These are phyloP conservation scores for Xylogone sp. DNA, from an alignment of 2,329 filamentous ascomycete species.

Conservation along the genomic window DNA sequence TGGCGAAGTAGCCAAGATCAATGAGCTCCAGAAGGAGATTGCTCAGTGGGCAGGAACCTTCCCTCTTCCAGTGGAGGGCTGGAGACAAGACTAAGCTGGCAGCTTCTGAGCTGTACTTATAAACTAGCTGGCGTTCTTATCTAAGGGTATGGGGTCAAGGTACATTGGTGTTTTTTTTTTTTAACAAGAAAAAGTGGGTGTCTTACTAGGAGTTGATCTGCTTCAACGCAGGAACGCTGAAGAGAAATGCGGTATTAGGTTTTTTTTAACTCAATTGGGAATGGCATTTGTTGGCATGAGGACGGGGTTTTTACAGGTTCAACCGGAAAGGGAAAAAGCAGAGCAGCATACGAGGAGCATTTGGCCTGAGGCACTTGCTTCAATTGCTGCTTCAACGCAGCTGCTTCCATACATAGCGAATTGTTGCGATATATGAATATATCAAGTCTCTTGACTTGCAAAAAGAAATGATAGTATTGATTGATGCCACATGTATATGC, in stretches of 20 bases:
- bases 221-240: neutral
- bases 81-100: conserved; percentile 37
- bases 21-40: conserved; percentile 84
- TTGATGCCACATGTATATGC: no score
- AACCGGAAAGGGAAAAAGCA: neutral
- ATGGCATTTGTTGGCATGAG: neutral
- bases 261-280: neutral
- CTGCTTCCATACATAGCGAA: neutral
- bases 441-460: no score
- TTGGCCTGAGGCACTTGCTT: neutral
- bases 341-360: neutral
- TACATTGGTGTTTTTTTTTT: no score
- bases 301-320: neutral
- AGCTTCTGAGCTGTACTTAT: neutral
- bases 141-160: no score
- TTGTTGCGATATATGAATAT: no score
- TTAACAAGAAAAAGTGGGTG: neutral
- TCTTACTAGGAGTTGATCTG: neutral
- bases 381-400: neutral
- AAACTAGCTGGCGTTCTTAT: neutral
- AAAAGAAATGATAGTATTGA: neutral
- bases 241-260: neutral
- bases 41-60: conserved; percentile 81
- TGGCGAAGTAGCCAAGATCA: conserved; percentile 78
- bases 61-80: conserved; percentile 83